phyloP scores from a whole-genome alignment of 2,329 filamentous ascomycete genomes.

The Ophioceras dolichostomum region DNA sequence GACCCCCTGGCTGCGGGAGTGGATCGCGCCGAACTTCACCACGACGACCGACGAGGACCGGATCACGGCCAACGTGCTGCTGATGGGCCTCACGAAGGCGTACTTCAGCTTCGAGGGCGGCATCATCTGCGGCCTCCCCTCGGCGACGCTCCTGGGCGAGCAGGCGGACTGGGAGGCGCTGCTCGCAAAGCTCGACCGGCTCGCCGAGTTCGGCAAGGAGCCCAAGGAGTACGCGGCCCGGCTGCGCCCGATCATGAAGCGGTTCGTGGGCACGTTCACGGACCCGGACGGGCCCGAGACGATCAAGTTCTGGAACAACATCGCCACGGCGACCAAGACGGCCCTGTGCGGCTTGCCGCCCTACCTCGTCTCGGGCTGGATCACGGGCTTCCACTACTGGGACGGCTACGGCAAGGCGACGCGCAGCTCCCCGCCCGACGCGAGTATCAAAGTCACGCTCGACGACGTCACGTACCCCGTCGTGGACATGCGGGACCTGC shows the following conservation, averaged over 20 bases:
- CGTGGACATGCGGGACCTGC: constrained; percentile 14
- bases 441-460: constrained; percentile 4
- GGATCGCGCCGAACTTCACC: constrained; percentile 29
- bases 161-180: constrained; percentile 27
- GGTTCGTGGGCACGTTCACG: constrained; percentile 32
- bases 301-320: constrained; percentile 28
- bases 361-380: constrained; percentile 31
- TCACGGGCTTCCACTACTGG: constrained; percentile 35
- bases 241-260: constrained; percentile 28
- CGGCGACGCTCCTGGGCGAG: constrained; percentile 26
- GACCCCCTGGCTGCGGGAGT: constrained; percentile 25
- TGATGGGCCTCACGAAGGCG: constrained; percentile 30
- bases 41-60: constrained; percentile 25
- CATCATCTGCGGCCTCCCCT: constrained; percentile 29
- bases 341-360: constrained; percentile 18
- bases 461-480: constrained; percentile 15
- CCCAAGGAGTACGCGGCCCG: constrained; percentile 22
- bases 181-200: constrained; percentile 24
- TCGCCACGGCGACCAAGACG: constrained; percentile 20
- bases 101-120: constrained; percentile 23
- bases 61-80: constrained; percentile 26
- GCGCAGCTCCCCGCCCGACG: constrained; percentile 1
- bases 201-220: constrained; percentile 30
- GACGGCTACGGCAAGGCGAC: constrained; percentile 17
- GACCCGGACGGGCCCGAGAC: constrained; percentile 18